Evolutionary conservation across 1,284 basidiomycete species (phyloP).

Genomic region (Pseudozyma flocculosa): DNA sequence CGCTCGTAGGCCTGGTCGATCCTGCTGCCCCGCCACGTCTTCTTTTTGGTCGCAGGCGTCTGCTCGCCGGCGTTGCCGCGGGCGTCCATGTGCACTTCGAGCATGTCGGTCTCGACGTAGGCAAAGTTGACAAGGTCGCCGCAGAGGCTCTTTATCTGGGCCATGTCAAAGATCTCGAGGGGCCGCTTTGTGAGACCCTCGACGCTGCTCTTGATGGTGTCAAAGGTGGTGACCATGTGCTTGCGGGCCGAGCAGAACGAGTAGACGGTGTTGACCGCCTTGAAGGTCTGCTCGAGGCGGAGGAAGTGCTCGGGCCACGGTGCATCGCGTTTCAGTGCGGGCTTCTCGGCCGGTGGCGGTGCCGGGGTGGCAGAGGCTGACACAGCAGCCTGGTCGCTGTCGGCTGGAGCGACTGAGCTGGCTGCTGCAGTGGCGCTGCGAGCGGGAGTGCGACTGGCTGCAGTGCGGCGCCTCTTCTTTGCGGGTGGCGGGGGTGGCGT

Average conservation of each 20-base stretch:
- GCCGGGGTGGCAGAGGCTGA: conserved; percentile 10
- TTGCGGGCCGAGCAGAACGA: conserved; percentile 82
- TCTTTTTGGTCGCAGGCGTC: conserved; percentile 1
- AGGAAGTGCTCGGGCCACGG: conserved; percentile 59
- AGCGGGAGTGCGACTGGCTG: conserved; percentile 1
- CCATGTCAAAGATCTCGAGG: conserved; percentile 74
- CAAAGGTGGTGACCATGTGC: conserved; percentile 77
- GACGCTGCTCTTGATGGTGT: conserved; percentile 73
- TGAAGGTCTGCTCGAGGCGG: conserved; percentile 59
- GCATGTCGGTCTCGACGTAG: conserved; percentile 71
- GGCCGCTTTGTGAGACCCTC: conserved; percentile 75
- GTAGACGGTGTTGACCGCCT: conserved; percentile 86
- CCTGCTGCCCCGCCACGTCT: conserved; percentile 11
- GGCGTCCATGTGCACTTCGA: conserved; percentile 65
- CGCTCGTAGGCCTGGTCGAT: conserved; percentile 38
- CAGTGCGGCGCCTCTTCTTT: background rate
- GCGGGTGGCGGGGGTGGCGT: background rate
- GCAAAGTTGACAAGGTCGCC: conserved; percentile 79
- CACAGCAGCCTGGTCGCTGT: background rate
- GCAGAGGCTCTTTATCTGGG: conserved; percentile 84
- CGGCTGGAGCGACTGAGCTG: conserved; percentile 18
- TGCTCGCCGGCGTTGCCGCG: conserved; percentile 19
- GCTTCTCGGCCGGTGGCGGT: conserved; percentile 10
- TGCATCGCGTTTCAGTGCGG: conserved; percentile 20
- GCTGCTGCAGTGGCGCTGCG: conserved; percentile 9